Conservation (phyloP, 441 rosid species). For the Macaranga tanarius region DNA sequence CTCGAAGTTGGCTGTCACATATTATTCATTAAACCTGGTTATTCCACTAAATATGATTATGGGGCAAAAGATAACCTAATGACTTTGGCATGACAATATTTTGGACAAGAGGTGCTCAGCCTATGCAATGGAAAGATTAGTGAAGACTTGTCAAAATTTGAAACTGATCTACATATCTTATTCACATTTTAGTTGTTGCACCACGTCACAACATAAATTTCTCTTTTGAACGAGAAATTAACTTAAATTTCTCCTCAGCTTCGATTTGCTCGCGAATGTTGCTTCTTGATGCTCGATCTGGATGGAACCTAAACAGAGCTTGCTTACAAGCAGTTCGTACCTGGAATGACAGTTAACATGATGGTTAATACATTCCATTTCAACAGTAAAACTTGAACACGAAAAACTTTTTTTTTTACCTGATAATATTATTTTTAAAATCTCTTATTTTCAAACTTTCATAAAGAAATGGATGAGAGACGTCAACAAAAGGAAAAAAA, state of each 20-base stretch:
- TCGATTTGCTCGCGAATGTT: constrained; percentile 73
- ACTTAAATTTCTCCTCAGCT: constrained; percentile 86
- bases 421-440: no score
- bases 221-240: constrained; percentile 81
- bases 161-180: background rate
- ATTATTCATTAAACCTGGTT: background rate
- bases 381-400: no score
- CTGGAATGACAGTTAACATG: constrained; percentile 39
- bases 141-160: constrained; percentile 9
- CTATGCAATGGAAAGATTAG: background rate
- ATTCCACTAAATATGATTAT: background rate
- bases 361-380: background rate
- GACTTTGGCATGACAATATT: background rate
- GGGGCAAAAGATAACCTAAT: background rate
- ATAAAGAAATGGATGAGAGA: no score
- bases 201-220: constrained; percentile 32
- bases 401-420: no score
- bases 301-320: constrained; percentile 76
- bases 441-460: no score
- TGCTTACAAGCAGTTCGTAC: constrained; percentile 69
- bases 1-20: background rate
- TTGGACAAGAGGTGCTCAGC: background rate
- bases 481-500: background rate
- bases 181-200: background rate
- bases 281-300: constrained; percentile 72